Evolutionary conservation across 2,329 filamentous ascomycete genomes (phyloP), one percentile per base, ranked within the genome.

Genomic region (Cryphonectria parasitica): DNA sequence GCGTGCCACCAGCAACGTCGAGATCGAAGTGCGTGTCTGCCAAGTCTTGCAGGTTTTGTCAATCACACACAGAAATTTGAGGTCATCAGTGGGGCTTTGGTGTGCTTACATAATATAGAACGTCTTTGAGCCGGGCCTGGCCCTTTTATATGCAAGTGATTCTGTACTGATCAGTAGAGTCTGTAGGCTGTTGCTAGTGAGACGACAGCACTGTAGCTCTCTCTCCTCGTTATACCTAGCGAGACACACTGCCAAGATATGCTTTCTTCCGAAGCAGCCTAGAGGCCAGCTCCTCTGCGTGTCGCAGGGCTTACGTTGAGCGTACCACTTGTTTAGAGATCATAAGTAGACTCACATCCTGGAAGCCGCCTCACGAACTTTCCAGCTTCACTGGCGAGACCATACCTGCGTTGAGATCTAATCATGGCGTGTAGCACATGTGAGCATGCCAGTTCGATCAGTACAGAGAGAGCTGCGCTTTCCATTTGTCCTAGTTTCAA

Each of bases 51-150:
- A 41, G 60, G 36, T 34, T 17, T 34, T 17, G 6, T 54, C 54
- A 45, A 39, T 17, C 39, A 68, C 25, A n/a, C 49, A 34, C 49
- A 70, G 67, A 66, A 28, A 63, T 68, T 67, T 69, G 67, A 69
- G 39, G 61, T 64, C 52, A 64, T 36, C 66, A 62, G 69, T 54
- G 69, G 69, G 66, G 69, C 36, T 10, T 15, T 28, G 28, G 19
- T 3, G n/a, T 3, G 66, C 43, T 71, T 69, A 71, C 60, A 62
- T 69, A 68, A 69, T 63, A 41, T 19, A 19, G 28, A 2, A 45
- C 61, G 39, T 25, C 13, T 6, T 17, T 58, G 11, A 2, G 15
- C 15, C 54, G 3, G 15, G 15, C 15, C 54, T 58, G 28, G 28
- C 54, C 28, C n/a, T 22, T 49, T 49, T 10, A 17, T 15, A 31